Conservation (phyloP, 2,329 filamentous ascomycete species). For the Fusarium sp. region DNA sequence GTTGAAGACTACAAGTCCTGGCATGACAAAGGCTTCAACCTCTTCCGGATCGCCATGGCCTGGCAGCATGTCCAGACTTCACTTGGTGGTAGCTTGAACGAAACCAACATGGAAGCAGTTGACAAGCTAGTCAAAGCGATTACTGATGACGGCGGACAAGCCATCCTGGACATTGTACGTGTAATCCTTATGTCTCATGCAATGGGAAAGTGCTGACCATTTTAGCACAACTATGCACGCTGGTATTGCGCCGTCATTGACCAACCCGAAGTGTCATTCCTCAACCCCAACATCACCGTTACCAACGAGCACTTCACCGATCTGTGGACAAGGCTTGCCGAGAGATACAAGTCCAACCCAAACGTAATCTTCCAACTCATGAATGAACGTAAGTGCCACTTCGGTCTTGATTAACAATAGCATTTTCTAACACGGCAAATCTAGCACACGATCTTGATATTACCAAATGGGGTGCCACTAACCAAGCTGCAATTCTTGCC, state of each 20-base stretch:
- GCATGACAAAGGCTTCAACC: background rate
- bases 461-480: background rate
- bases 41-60: slow-evolving; percentile 1
- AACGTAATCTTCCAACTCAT: background rate
- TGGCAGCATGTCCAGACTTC: slow-evolving; percentile 6
- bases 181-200: rapidly evolving
- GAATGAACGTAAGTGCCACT: background rate
- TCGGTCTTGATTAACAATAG: too few relatives aligned
- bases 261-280: background rate
- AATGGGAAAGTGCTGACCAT: too few relatives aligned
- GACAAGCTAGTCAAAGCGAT: background rate
- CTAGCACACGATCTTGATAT: slow-evolving; percentile 4
- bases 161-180: background rate
- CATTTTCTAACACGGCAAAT: too few relatives aligned
- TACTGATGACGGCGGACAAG: slow-evolving; percentile 2
- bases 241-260: slow-evolving; percentile 1
- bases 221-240: slow-evolving; percentile 6
- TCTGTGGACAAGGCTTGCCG: background rate
- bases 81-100: background rate
- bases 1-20: background rate
- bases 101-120: background rate
- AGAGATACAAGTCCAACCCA: background rate
- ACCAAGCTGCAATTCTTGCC: background rate
- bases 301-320: background rate
- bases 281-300: background rate